Base-by-base conservation (phyloP, 2,329 filamentous ascomycete genomes). In the Leptographium flavum region DNA sequence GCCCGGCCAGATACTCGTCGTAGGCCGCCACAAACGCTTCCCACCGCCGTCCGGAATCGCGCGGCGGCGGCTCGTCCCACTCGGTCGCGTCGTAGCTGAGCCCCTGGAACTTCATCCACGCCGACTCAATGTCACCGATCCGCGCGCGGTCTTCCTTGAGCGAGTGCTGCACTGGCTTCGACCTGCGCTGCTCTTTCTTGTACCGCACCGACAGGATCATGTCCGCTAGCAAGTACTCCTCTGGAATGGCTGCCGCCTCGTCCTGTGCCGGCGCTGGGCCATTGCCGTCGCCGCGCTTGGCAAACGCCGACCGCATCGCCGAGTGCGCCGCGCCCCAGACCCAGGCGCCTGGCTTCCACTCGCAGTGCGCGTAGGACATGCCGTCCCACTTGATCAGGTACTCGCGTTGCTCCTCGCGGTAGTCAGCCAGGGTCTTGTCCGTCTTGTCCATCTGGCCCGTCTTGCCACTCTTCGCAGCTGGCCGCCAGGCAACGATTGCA, bases 281-380 rank as follows among this genome's bases (percentile, higher is more conserved):
- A 27, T 69, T 68, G 13, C 74, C 71, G 15, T 70, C 65, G 15
- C 83, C 76, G 19, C 79, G 79, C 58, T 83, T 92, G 46, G 73
- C 68, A 59, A 96, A 98, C 0, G 86, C 70, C 10, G 70, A 76
- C 15, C 87, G 78, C 79, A 84, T 93, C 0, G 60, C 47, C 3
- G 63, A 55, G 13, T 72, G 64, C 15, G 76, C 74, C 10, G 82
- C 70, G 6, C 87, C 87, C 69, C 76, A 90, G 1, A 94, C 73
- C 92, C 92, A 98, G 15, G 82, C 72, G 13, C 90, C 92, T 10
- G 87, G 78, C 71, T 87, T 83, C 92, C 93, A 98, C 7, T 69
- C 71, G 44, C 84, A 86, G 52, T 85, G 81, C 50, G 80, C 82
- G 56, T 95, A 93, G 0, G 90, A 94, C 46, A 76, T 71, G 0